Evolutionary conservation across 306 rosid genomes (phyloP).

Genomic region (Cicer cuneatum): DNA sequence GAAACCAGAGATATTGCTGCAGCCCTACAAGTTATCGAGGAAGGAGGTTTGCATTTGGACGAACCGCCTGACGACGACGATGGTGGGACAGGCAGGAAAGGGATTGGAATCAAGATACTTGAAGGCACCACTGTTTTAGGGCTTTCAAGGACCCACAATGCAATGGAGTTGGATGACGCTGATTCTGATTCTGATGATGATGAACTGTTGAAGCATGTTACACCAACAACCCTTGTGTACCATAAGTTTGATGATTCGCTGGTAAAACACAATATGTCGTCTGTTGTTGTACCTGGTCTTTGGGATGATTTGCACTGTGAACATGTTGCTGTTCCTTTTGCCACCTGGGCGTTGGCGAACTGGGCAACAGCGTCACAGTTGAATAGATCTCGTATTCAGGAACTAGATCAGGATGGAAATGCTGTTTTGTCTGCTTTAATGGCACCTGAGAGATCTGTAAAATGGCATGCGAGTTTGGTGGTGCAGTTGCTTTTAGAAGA

Average conservation of each 20-base stretch:
- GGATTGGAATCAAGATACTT: constrained; percentile 87
- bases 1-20: constrained; percentile 85
- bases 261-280: constrained; percentile 48
- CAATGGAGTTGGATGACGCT: constrained; percentile 55
- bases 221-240: constrained; percentile 43
- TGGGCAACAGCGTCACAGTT: constrained; percentile 81
- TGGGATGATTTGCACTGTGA: constrained; percentile 98
- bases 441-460: constrained; percentile 98
- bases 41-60: constrained; percentile 84
- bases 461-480: constrained; percentile 95
- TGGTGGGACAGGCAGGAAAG: constrained; percentile 69
- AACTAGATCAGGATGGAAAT: constrained; percentile 84
- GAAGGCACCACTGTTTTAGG: constrained; percentile 86
- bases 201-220: constrained; percentile 42
- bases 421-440: constrained; percentile 88
- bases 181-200: constrained; percentile 43
- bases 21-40: constrained; percentile 87
- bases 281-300: constrained; percentile 92
- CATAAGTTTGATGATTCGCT: constrained; percentile 54
- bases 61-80: constrained; percentile 61
- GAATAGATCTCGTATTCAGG: constrained; percentile 79
- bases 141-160: constrained; percentile 58
- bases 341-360: constrained; percentile 97
- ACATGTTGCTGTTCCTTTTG: constrained; percentile 98
- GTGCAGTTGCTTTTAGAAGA: constrained; percentile 82